Percentiles rank a stretch among this genome's conserved stretches.
These are phyloP conservation scores for Tricholoma saponaceum DNA, from an alignment of 768 basidiomycete genomes.

Conservation along the genomic window DNA sequence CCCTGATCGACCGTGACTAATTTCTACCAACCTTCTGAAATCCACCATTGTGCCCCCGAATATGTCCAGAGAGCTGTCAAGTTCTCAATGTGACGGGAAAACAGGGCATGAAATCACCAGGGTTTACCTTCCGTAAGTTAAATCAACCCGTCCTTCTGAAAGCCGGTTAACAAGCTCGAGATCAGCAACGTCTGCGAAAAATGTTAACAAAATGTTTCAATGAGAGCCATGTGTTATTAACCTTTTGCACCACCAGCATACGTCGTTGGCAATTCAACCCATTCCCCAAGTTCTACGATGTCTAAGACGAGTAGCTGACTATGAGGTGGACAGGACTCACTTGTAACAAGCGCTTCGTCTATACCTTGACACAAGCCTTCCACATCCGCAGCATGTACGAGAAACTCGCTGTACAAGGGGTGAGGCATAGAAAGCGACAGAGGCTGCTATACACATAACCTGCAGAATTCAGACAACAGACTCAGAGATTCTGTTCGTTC, in stretches of 20 bases:
- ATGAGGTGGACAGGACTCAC: slow-evolving; percentile 37
- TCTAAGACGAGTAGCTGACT: slow-evolving; percentile 8
- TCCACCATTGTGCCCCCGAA: slow-evolving; percentile 63
- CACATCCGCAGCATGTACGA: slow-evolving; percentile 98
- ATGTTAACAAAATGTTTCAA: background rate
- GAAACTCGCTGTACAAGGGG: slow-evolving; percentile 65
- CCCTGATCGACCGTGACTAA: too few relatives aligned
- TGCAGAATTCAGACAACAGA: slow-evolving; percentile 76
- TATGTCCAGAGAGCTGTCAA: slow-evolving; percentile 53
- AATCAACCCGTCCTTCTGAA: slow-evolving; percentile 78
- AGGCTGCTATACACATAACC: slow-evolving; percentile 32
- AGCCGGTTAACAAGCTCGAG: slow-evolving; percentile 75
- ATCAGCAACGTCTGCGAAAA: slow-evolving; percentile 67
- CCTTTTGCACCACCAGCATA: slow-evolving; percentile 97
- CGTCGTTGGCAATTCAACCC: slow-evolving; percentile 88
- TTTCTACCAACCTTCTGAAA: slow-evolving; percentile 33
- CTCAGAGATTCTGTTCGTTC: slow-evolving; percentile 66
- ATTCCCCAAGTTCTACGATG: slow-evolving; percentile 75
- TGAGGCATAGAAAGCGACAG: slow-evolving; percentile 2
- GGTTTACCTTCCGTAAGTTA: slow-evolving; percentile 78
- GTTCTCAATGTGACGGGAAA: background rate
- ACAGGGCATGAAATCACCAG: background rate
- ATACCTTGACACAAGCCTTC: slow-evolving; percentile 97
- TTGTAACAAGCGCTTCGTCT: slow-evolving; percentile 80
- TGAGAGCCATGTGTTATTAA: slow-evolving; percentile 21